A percentile compares a stretch with the other conserved stretches of the same genome.
Conservation (phyloP, 2,329 filamentous ascomycete species). For the Paracamarosporium sp. region DNA sequence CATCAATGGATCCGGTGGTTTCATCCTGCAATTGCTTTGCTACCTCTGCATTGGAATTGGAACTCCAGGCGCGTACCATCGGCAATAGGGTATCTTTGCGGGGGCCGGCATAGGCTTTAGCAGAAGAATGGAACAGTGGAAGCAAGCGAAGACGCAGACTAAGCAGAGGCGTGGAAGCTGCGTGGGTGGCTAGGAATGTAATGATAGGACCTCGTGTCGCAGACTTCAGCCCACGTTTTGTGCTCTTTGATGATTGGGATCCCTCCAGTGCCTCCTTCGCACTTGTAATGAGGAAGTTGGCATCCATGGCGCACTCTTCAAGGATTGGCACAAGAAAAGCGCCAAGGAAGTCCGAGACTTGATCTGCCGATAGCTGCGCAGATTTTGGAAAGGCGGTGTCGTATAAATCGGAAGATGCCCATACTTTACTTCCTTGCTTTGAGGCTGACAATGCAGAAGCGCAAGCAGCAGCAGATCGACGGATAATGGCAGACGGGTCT, state of each 20-base stretch:
- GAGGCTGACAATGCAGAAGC: slow-evolving; percentile 46
- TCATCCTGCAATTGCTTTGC: slow-evolving; percentile 57
- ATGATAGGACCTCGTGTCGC: slow-evolving; percentile 70
- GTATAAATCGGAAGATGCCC: slow-evolving; percentile 60
- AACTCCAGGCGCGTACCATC: slow-evolving; percentile 72
- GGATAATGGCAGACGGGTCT: slow-evolving; percentile 78
- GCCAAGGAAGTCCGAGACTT: slow-evolving; percentile 67
- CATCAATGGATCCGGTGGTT: slow-evolving; percentile 53
- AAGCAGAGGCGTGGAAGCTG: slow-evolving; percentile 71
- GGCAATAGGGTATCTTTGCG: slow-evolving; percentile 81
- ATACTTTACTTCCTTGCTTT: slow-evolving; percentile 24
- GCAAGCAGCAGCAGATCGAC: slow-evolving; percentile 75
- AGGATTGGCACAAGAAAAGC: slow-evolving; percentile 72
- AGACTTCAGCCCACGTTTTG: slow-evolving; percentile 59
- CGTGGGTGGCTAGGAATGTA: slow-evolving; percentile 76
- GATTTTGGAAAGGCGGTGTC: slow-evolving; percentile 58
- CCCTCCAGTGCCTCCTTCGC: slow-evolving; percentile 68
- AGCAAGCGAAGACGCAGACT: slow-evolving; percentile 75
- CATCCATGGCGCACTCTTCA: slow-evolving; percentile 86
- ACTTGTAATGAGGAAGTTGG: slow-evolving; percentile 70
- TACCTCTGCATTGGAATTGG: slow-evolving; percentile 60
- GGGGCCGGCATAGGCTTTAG: slow-evolving; percentile 73
- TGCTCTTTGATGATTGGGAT: slow-evolving; percentile 38
- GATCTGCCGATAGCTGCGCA: slow-evolving; percentile 65
- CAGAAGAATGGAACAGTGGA: slow-evolving; percentile 73